phyloP scores from a whole-genome alignment of 1,284 basidiomycete species.

The Ceraceosorus guamensis region DNA sequence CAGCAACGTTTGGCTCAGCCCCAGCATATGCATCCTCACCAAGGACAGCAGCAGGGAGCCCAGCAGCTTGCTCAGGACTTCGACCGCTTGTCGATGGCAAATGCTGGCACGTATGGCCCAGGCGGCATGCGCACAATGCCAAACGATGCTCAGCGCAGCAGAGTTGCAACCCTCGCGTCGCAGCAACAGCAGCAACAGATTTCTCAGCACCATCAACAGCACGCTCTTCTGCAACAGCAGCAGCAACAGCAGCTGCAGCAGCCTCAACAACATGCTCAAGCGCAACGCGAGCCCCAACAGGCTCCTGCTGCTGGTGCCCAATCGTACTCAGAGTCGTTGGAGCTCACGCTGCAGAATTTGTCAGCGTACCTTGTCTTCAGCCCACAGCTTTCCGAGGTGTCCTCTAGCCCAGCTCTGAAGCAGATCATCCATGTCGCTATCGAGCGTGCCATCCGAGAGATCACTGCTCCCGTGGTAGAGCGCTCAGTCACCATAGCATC shows the following conservation, averaged over 20 bases:
- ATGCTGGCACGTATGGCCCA: not conserved
- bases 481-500: conserved; percentile 98
- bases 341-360: conserved; percentile 66
- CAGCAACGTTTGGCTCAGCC: conserved; percentile 14
- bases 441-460: conserved; percentile 92
- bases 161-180: not conserved
- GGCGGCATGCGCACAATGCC: too few relatives aligned
- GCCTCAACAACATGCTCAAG: too few relatives aligned
- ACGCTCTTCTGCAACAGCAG: too few relatives aligned
- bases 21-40: conserved; percentile 13
- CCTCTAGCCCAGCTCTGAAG: conserved; percentile 76
- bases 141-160: too few relatives aligned
- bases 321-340: conserved; percentile 53
- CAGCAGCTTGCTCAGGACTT: conserved; percentile 14
- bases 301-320: conserved; percentile 31
- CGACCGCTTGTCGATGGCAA: not conserved
- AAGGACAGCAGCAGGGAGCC: conserved; percentile 22
- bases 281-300: conserved; percentile 20
- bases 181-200: conserved; percentile 10
- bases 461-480: conserved; percentile 94
- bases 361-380: conserved; percentile 72
- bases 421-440: conserved; percentile 84
- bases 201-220: too few relatives aligned
- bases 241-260: too few relatives aligned
- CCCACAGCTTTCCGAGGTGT: conserved; percentile 57